Evolutionary conservation across 2,329 filamentous ascomycete species (phyloP).

Genomic region (Aureobasidium leucospermi): DNA sequence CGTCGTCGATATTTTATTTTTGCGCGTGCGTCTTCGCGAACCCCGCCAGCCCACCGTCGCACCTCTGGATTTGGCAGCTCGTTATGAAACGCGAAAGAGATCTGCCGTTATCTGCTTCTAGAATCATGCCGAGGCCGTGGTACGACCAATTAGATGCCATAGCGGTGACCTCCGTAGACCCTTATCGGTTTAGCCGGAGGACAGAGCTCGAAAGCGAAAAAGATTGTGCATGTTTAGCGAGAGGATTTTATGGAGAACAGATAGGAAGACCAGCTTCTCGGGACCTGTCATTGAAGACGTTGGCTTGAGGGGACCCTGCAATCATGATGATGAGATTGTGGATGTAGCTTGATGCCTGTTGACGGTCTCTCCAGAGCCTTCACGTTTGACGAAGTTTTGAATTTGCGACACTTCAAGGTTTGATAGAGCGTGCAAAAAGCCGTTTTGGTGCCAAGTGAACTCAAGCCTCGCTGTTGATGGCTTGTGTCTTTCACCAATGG

Average conservation of each 20-base stretch:
- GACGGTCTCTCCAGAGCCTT: too few relatives aligned
- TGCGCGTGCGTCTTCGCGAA: conserved; percentile 1
- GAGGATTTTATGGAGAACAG: background rate
- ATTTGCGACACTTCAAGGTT: background rate
- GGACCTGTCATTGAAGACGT: background rate
- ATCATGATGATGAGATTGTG: background rate
- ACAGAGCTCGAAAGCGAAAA: background rate
- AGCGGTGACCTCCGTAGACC: conserved; percentile 6
- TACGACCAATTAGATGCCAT: background rate
- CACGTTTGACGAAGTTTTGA: background rate
- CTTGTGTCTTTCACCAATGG: conserved; percentile 1
- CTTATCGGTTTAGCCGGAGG: conserved; percentile 4
- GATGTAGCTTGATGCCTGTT: background rate
- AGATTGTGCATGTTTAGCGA: conserved; percentile 1
- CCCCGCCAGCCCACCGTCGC: conserved; percentile 6
- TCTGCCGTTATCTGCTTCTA: conserved; percentile 13
- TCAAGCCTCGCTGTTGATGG: conserved; percentile 1
- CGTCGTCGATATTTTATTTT: conserved; percentile 7
- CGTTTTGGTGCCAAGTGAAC: conserved; percentile 3
- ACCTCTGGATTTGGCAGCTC: conserved; percentile 12
- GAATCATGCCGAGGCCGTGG: background rate
- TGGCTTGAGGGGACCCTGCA: background rate
- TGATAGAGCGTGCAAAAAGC: background rate
- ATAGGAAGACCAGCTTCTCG: background rate
- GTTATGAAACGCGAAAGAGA: conserved; percentile 11